phyloP scores from a whole-genome alignment of 441 rosid species.

The Eutrema salsugineum region DNA sequence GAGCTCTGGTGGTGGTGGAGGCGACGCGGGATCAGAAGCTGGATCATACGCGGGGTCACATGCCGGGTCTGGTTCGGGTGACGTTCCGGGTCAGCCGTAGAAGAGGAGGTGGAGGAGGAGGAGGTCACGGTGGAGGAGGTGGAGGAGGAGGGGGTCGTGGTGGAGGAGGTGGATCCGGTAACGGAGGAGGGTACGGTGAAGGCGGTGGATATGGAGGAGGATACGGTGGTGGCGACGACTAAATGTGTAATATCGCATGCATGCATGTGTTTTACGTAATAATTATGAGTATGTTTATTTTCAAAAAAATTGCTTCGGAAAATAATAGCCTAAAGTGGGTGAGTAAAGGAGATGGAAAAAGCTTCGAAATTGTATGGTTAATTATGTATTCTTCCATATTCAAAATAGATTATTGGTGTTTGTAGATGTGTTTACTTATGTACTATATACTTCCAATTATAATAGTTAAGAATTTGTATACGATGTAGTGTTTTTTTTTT shows the following conservation, averaged over 20 bases:
- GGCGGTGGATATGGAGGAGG: conserved; percentile 46
- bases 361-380: background rate
- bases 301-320: background rate
- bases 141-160: conserved; percentile 38
- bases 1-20: conserved; percentile 47
- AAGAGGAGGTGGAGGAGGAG: conserved; percentile 33
- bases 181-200: conserved; percentile 36
- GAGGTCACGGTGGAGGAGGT: conserved; percentile 29
- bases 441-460: background rate
- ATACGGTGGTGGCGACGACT: conserved; percentile 37
- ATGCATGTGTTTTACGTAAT: conserved; percentile 17
- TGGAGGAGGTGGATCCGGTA: conserved; percentile 39
- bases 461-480: background rate
- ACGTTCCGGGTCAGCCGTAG: conserved; percentile 23
- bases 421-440: conserved; percentile 3
- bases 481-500: background rate
- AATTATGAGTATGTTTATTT: background rate
- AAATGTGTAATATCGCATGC: conserved; percentile 19
- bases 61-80: conserved; percentile 46
- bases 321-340: background rate
- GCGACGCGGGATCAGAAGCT: conserved; percentile 60
- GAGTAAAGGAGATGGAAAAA: background rate
- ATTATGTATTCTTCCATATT: background rate
- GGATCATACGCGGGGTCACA: conserved; percentile 65
- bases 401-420: conserved; percentile 6